Conservation (phyloP, 148 eudicot species). For the Persicaria maculosa region DNA sequence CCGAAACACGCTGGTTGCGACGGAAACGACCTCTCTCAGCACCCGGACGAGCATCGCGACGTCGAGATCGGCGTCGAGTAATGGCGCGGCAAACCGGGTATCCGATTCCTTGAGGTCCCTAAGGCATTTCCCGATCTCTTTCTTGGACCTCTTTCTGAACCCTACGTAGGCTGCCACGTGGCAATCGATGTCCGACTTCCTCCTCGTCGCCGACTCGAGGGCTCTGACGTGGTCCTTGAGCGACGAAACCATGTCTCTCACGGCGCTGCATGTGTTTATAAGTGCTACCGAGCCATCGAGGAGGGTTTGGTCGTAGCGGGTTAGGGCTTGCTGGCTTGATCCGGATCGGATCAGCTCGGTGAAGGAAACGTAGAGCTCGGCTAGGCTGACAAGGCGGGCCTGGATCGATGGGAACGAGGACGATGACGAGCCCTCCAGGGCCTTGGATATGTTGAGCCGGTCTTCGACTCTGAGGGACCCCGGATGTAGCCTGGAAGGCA, state of each 20-base stretch:
- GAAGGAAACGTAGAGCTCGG: slow-evolving; percentile 36
- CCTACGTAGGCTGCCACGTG: slow-evolving; percentile 18
- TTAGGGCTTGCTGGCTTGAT: slow-evolving; percentile 26
- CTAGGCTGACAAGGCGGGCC: slow-evolving; percentile 37
- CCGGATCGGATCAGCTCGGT: slow-evolving; percentile 35
- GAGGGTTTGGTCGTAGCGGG: slow-evolving; percentile 21
- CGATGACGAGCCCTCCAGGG: neutral
- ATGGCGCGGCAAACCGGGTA: slow-evolving; percentile 10
- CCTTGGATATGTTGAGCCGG: neutral
- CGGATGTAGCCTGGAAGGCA: neutral
- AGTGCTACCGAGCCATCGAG: slow-evolving; percentile 36
- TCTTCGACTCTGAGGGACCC: neutral
- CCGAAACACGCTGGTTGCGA: slow-evolving; percentile 20
- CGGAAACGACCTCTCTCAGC: slow-evolving; percentile 20
- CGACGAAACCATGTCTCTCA: slow-evolving; percentile 24
- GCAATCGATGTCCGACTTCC: slow-evolving; percentile 25
- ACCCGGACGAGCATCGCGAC: slow-evolving; percentile 11
- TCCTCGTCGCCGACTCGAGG: slow-evolving; percentile 40
- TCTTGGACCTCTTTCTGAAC: slow-evolving; percentile 34
- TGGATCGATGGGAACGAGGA: slow-evolving; percentile 6
- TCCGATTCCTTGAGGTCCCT: slow-evolving; percentile 25
- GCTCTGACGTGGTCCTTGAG: slow-evolving; percentile 36
- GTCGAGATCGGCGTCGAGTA: slow-evolving; percentile 15
- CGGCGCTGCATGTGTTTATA: slow-evolving; percentile 34
- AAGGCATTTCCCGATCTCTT: slow-evolving; percentile 27